These are phyloP conservation scores for Volvox africanus DNA, from an alignment of 139 green algal species.

Conservation along the genomic window DNA sequence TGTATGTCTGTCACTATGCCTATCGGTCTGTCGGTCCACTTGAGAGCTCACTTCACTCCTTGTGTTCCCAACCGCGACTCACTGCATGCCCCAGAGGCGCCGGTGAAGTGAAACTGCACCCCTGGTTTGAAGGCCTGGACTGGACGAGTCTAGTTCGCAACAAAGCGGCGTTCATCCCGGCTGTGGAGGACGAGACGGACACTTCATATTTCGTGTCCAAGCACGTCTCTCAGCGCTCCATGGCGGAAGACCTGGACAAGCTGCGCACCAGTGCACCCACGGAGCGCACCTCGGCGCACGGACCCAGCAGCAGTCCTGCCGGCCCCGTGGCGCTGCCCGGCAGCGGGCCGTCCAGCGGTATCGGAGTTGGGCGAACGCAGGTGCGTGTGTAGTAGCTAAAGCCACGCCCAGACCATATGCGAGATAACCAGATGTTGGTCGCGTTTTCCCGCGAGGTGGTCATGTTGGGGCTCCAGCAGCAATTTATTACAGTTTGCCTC, in stretches of 20 bases:
- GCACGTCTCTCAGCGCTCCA: slow-evolving; percentile 58
- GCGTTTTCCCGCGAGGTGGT: no score
- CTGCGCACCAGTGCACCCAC: slow-evolving; percentile 28
- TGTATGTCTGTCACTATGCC: no score
- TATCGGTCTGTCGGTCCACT: no score
- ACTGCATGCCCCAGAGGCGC: slow-evolving; percentile 51
- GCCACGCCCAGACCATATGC: no score
- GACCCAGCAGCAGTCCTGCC: slow-evolving; percentile 19
- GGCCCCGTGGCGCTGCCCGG: neutral
- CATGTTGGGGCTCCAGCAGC: no score
- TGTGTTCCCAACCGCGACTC: no score
- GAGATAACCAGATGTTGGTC: no score
- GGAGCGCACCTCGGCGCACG: neutral
- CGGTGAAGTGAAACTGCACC: slow-evolving; percentile 89
- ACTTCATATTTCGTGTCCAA: slow-evolving; percentile 80
- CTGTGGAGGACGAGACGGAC: slow-evolving; percentile 72
- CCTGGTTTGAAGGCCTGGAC: slow-evolving; percentile 87
- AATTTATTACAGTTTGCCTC: no score
- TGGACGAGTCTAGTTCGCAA: slow-evolving; percentile 78
- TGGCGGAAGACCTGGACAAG: slow-evolving; percentile 63
- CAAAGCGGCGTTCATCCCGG: slow-evolving; percentile 87
- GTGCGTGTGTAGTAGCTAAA: neutral
- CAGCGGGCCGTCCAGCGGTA: slow-evolving; percentile 34
- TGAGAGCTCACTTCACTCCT: no score
- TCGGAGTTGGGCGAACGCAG: slow-evolving; percentile 21